phyloP scores from a whole-genome alignment of 306 rosid genomes.

The Echinosophora koreensis region DNA sequence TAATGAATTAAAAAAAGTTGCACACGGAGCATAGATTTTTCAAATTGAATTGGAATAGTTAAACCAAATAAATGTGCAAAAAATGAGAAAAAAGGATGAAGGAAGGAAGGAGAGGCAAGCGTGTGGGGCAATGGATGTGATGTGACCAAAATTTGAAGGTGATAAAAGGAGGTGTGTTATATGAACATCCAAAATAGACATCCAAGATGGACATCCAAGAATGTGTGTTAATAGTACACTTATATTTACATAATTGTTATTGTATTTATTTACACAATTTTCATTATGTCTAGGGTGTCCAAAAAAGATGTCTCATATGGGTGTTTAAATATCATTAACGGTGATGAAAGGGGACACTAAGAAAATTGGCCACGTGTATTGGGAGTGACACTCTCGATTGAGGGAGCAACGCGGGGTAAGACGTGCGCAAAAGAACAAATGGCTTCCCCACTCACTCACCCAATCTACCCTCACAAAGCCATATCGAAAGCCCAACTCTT shows the following conservation, averaged over 20 bases:
- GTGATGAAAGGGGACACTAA: not conserved
- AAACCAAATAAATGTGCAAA: conserved; percentile 15
- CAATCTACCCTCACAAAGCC: conserved; percentile 14
- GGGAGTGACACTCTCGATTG: conserved; percentile 33
- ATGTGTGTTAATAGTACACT: too few species aligned
- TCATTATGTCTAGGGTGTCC: too few species aligned
- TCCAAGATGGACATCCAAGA: too few species aligned
- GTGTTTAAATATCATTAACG: too few species aligned
- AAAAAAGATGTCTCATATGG: too few species aligned
- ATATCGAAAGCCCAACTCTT: conserved; percentile 36
- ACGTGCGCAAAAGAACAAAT: conserved; percentile 63
- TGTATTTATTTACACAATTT: too few species aligned
- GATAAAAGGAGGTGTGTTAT: too few species aligned
- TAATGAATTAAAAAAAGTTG: not conserved
- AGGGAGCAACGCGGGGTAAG: conserved; percentile 76
- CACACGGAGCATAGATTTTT: not conserved
- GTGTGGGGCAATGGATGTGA: conserved; percentile 76
- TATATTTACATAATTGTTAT: too few species aligned
- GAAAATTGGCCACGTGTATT: conserved; percentile 70
- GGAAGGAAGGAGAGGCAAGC: conserved; percentile 42
- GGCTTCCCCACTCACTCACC: conserved; percentile 31
- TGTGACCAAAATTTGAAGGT: conserved; percentile 54
- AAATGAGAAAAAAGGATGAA: not conserved
- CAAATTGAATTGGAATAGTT: not conserved
- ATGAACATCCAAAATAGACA: too few species aligned